Base-by-base conservation (phyloP, 257 asterid species). In the Plectranthus barbatus region DNA sequence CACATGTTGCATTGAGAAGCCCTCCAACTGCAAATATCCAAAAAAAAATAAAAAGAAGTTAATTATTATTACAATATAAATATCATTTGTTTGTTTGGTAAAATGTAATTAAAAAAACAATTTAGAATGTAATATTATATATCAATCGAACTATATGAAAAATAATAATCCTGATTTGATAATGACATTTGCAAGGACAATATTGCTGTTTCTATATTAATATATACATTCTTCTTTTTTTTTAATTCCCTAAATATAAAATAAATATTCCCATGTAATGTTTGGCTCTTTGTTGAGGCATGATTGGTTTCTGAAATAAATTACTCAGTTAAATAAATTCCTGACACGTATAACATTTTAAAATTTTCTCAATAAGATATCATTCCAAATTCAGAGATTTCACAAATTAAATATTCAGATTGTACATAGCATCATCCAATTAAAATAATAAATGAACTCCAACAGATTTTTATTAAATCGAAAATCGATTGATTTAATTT, bases 1-100 rank as follows among this genome's bases (percentile, higher is more conserved):
- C 99, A 74, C 97, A 92, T 24, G 99, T 92, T 23, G 99, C 99
- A 70, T 92, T 92, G 49, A 92, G 69, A 50, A 92, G 97, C 31
- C 99, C 99, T 31, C 99, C 99, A 73, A 89, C 99, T 92, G 86
- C 68, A 73, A 11, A 15, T 15, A 13, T 33, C 14, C n/a, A 55
- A n/a, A n/a, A 3, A 6, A n/a, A 7, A 14, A 4, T 1, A 23
- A 20, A 21, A 21, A 0, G 9, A 19, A 48, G 20, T 9, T 0
- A 33, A 49, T 9, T 47, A 7, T 7, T 6, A 2, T 47, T 18
- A 9, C 20, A 18, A 1, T 21, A 4, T n/a, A n/a, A n/a, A n/a
- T n/a, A n/a, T n/a, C n/a, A n/a, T n/a, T n/a, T n/a, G n/a, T n/a
- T n/a, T n/a, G n/a, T n/a, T 26, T 26, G 31, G 31, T 26, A 26